Evolutionary conservation across 1,139 yeast genomes (phyloP).

Genomic region (Yamadazyma trypodendri): DNA sequence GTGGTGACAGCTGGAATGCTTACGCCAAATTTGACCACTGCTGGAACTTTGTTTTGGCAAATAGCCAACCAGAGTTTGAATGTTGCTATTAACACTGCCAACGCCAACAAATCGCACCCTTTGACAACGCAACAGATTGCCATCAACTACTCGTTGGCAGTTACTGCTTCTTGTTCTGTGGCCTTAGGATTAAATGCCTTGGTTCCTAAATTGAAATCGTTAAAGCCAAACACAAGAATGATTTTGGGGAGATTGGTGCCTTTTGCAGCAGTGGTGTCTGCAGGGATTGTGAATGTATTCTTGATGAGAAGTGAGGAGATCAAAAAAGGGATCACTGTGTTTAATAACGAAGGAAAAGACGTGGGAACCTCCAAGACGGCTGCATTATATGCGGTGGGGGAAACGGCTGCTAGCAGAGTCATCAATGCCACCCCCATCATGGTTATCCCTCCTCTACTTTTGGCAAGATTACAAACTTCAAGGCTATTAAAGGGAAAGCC

Average conservation of each 20-base stretch:
- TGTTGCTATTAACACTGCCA: conserved; percentile 95
- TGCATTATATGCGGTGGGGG: conserved; percentile 91
- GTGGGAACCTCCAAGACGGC: conserved; percentile 84
- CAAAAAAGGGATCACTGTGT: conserved; percentile 77
- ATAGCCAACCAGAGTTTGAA: conserved; percentile 93
- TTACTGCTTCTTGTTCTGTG: conserved; percentile 90
- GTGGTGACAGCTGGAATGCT: conserved; percentile 97
- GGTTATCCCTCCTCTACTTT: conserved; percentile 89
- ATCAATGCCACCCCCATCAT: conserved; percentile 95
- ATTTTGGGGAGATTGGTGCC: conserved; percentile 87
- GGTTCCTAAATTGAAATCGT: conserved; percentile 73
- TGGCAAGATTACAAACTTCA: conserved; percentile 72
- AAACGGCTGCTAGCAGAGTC: conserved; percentile 92
- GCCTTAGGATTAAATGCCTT: conserved; percentile 88
- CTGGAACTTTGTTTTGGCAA: conserved; percentile 95
- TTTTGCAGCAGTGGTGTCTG: conserved; percentile 96
- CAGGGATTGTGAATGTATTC: conserved; percentile 91
- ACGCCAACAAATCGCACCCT: conserved; percentile 94
- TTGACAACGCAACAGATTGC: conserved; percentile 73
- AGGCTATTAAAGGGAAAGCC: conserved; percentile 64
- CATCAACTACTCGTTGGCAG: conserved; percentile 82
- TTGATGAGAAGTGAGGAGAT: conserved; percentile 95
- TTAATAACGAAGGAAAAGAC: conserved; percentile 60
- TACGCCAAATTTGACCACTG: conserved; percentile 87
- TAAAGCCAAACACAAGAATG: conserved; percentile 66